These are phyloP conservation scores for Rosa chinensis DNA, from an alignment of 306 rosid genomes.

Conservation along the genomic window DNA sequence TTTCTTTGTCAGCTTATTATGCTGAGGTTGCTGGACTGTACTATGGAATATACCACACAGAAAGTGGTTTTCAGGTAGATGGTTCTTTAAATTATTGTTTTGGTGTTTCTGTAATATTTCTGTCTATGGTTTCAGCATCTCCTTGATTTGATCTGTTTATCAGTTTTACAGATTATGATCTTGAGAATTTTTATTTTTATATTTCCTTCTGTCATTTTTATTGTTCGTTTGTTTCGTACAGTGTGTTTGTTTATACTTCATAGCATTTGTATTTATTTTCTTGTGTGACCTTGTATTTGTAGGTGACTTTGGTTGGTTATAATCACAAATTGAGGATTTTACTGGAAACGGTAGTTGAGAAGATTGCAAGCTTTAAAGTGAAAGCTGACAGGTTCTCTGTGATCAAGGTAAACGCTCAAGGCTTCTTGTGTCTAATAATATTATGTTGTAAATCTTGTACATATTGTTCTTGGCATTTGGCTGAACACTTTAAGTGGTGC, in stretches of 20 bases:
- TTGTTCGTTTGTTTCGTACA: too few relatives aligned
- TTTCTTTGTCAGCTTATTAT: slow-evolving; percentile 62
- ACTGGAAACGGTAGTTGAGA: slow-evolving; percentile 62
- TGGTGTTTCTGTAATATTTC: neutral
- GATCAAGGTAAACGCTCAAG: slow-evolving; percentile 59
- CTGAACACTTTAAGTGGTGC: neutral
- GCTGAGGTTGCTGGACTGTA: slow-evolving; percentile 83
- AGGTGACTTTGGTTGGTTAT: slow-evolving; percentile 78
- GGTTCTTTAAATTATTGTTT: neutral
- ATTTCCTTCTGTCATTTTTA: neutral
- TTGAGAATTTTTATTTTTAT: too few relatives aligned
- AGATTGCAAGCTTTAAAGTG: slow-evolving; percentile 70
- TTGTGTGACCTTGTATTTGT: slow-evolving; percentile 15
- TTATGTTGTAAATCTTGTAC: neutral
- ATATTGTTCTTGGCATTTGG: slow-evolving; percentile 6
- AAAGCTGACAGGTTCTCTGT: slow-evolving; percentile 78
- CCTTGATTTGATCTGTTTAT: neutral
- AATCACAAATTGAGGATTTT: slow-evolving; percentile 79
- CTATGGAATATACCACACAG: slow-evolving; percentile 50
- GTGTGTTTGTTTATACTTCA: too few relatives aligned
- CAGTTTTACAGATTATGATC: neutral
- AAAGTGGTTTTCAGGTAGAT: slow-evolving; percentile 64
- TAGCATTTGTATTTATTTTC: neutral
- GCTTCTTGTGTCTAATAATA: slow-evolving; percentile 9
- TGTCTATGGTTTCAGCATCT: neutral